phyloP scores from a whole-genome alignment of 129 eudicot species.

The Calendula officinalis region DNA sequence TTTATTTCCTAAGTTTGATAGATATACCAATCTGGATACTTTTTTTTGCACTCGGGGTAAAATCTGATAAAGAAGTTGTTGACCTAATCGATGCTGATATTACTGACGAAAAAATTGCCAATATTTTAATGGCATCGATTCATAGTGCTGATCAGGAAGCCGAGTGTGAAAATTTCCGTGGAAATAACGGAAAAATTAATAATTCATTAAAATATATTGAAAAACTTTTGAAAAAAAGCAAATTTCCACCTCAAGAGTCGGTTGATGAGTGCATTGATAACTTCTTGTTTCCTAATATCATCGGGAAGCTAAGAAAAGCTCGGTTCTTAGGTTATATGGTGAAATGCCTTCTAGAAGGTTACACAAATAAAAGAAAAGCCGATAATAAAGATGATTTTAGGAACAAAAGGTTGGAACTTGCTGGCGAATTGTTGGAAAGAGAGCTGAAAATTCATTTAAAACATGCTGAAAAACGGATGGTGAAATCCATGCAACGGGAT shows the following conservation, averaged over 20 bases:
- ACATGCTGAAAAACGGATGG: slow-evolving; percentile 76
- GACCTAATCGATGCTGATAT: slow-evolving; percentile 55
- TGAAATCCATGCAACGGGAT: slow-evolving; percentile 78
- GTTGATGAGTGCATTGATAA: slow-evolving; percentile 46
- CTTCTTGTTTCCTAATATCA: slow-evolving; percentile 50
- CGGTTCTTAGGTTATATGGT: slow-evolving; percentile 84
- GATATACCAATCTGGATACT: slow-evolving; percentile 41
- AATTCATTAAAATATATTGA: slow-evolving; percentile 43
- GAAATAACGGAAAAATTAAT: background rate
- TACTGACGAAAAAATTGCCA: slow-evolving; percentile 43
- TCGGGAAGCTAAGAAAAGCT: slow-evolving; percentile 51
- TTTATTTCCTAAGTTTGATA: slow-evolving; percentile 37
- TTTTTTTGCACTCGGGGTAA: slow-evolving; percentile 39
- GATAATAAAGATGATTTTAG: slow-evolving; percentile 89
- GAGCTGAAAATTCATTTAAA: slow-evolving; percentile 62
- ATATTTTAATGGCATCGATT: slow-evolving; percentile 60
- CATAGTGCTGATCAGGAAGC: slow-evolving; percentile 47
- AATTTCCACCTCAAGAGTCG: slow-evolving; percentile 73
- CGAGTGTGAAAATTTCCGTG: slow-evolving; percentile 43
- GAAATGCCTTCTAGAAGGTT: slow-evolving; percentile 67
- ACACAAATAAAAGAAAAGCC: slow-evolving; percentile 56
- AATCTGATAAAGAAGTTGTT: slow-evolving; percentile 42
- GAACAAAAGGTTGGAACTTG: slow-evolving; percentile 81
- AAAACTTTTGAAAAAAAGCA: slow-evolving; percentile 37
- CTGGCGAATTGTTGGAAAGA: slow-evolving; percentile 81